Conservation (phyloP, 2,329 filamentous ascomycete genomes). For the Juglanconis juglandina region DNA sequence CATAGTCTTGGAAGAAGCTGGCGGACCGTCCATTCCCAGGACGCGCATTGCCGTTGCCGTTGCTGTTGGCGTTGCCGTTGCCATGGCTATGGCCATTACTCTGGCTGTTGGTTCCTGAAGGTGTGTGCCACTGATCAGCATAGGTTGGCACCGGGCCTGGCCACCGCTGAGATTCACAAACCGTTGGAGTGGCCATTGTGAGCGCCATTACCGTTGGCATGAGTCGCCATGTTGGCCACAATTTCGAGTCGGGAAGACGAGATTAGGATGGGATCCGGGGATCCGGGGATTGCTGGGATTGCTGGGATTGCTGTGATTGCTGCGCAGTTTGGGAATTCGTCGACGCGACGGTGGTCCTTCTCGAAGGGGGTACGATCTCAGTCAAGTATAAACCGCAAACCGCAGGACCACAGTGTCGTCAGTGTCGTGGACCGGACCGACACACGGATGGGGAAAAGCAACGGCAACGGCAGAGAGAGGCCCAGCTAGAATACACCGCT, state of each 20-base stretch:
- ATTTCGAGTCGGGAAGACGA: neutral
- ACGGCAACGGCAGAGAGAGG: neutral
- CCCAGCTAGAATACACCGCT: neutral
- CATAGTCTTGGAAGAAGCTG: constrained; percentile 55
- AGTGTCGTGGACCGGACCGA: neutral
- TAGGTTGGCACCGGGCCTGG: neutral
- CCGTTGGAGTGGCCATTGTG: constrained; percentile 5
- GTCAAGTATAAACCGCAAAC: constrained; percentile 10
- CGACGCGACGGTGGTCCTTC: neutral
- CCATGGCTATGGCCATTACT: neutral
- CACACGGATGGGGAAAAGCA: neutral
- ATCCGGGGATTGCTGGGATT: neutral
- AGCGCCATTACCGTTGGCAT: neutral
- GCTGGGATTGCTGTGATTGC: neutral
- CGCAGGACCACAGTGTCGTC: neutral
- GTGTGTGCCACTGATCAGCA: too few species aligned
- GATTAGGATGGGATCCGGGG: neutral
- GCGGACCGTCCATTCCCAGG: constrained; percentile 26
- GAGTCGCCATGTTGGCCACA: constrained; percentile 6
- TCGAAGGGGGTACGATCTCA: neutral
- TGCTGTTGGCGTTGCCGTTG: neutral
- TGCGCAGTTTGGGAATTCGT: neutral
- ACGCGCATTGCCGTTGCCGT: constrained; percentile 3
- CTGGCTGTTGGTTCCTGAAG: neutral
- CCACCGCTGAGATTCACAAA: neutral